Conservation (phyloP, 129 eudicot species). For the Centaurea solstitialis region DNA sequence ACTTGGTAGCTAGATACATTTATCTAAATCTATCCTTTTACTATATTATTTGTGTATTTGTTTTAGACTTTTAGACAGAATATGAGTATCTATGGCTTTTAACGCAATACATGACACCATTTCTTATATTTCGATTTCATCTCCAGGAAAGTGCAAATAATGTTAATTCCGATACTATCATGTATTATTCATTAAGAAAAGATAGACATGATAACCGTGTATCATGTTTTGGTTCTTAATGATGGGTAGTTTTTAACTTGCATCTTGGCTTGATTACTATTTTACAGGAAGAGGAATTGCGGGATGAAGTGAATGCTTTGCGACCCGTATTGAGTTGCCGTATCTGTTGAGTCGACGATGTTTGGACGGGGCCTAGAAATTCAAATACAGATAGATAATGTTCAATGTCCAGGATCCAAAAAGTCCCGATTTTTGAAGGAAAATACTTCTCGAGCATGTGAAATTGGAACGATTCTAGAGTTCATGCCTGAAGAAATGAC, state of each 20-base stretch:
- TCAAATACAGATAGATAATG: conserved; percentile 69
- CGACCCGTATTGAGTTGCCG: conserved; percentile 78
- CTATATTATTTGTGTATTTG: neutral
- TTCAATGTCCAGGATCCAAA: conserved; percentile 74
- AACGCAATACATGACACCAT: conserved; percentile 2
- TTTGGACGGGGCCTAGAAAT: conserved; percentile 70
- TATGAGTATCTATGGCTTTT: conserved; percentile 18
- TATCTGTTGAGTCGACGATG: conserved; percentile 74
- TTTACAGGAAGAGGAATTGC: conserved; percentile 34
- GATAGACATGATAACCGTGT: too few relatives aligned
- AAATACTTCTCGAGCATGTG: conserved; percentile 59
- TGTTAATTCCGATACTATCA: conserved; percentile 67
- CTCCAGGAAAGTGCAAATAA: conserved; percentile 97
- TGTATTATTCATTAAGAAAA: too few relatives aligned
- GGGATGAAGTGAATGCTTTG: conserved; percentile 39
- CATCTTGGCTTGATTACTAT: too few relatives aligned
- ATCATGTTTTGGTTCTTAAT: too few relatives aligned
- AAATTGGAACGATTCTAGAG: conserved; percentile 51
- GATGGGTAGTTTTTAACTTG: too few relatives aligned
- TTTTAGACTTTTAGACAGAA: conserved; percentile 6
- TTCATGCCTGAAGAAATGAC: conserved; percentile 88
- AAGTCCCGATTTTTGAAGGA: conserved; percentile 90
- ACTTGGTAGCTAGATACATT: neutral
- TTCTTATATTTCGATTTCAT: conserved; percentile 7
- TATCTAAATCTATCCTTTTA: neutral